phyloP scores from a whole-genome alignment of 2,329 filamentous ascomycete species.

The Golovinomyces cichoracearum region DNA sequence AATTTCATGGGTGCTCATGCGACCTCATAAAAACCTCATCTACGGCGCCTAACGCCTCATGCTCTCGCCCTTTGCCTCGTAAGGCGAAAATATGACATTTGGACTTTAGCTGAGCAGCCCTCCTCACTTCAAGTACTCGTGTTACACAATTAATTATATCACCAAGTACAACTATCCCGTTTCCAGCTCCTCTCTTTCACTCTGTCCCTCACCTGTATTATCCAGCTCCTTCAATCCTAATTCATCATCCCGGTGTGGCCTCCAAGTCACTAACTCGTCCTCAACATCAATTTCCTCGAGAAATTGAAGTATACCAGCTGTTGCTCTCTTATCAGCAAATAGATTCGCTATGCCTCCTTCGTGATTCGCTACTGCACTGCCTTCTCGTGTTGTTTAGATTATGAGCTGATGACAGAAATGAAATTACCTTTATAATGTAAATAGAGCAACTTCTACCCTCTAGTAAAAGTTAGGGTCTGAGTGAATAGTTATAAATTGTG shows the following conservation, averaged over 20 bases:
- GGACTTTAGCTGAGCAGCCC: background rate
- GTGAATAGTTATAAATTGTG: no score
- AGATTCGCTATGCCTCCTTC: background rate
- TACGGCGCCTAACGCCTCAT: background rate
- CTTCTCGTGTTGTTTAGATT: background rate
- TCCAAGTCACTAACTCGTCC: background rate
- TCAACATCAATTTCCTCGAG: background rate
- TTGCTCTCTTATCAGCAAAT: background rate
- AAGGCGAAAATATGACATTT: background rate
- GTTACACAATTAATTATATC: background rate
- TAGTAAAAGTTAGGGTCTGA: no score
- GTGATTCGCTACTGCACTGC: background rate
- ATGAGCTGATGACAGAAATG: no score
- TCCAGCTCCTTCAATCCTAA: background rate
- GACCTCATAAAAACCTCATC: background rate
- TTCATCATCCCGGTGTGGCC: background rate
- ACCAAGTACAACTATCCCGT: background rate
- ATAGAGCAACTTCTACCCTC: no score
- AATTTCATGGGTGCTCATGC: background rate
- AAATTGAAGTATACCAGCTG: background rate
- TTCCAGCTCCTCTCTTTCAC: background rate
- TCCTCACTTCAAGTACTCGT: background rate
- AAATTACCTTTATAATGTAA: no score
- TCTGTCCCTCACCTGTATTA: background rate
- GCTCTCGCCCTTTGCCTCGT: background rate